These are phyloP conservation scores for Globisporangium abappressorium DNA, from an alignment of 352 stramenopile genomes.

Conservation along the genomic window DNA sequence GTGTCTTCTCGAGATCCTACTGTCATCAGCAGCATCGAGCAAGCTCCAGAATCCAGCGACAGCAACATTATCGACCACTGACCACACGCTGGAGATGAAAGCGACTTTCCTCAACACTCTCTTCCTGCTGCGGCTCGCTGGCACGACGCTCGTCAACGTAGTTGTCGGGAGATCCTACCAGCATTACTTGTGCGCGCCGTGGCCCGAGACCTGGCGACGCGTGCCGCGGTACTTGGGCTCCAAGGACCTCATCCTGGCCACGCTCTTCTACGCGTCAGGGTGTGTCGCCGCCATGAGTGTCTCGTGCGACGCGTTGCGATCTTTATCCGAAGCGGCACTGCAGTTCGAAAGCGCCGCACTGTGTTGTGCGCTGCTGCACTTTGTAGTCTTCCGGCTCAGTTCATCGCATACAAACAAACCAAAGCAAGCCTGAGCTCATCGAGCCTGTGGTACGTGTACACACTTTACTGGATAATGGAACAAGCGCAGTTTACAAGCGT, in stretches of 20 bases:
- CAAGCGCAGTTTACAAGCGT: not conserved
- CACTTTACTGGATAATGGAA: not conserved
- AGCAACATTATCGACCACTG: not conserved
- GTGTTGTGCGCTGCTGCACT: constrained; percentile 43
- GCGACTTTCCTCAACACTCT: constrained; percentile 45
- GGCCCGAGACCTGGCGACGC: constrained; percentile 41
- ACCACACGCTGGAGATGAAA: constrained; percentile 16
- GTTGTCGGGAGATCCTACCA: constrained; percentile 51
- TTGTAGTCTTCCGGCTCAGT: constrained; percentile 26
- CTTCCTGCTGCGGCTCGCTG: constrained; percentile 39
- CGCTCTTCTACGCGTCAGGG: constrained; percentile 45
- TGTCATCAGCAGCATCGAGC: constrained; percentile 1
- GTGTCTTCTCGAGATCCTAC: constrained; percentile 32
- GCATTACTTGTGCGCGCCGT: constrained; percentile 42
- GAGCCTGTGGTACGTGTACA: not conserved
- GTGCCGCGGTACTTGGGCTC: constrained; percentile 58
- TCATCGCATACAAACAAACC: not conserved
- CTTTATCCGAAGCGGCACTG: constrained; percentile 43
- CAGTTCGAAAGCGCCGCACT: constrained; percentile 51
- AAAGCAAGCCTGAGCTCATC: not conserved
- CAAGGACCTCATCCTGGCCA: constrained; percentile 56
- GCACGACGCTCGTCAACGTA: constrained; percentile 28
- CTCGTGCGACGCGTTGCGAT: constrained; percentile 32
- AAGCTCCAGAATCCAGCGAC: not conserved
- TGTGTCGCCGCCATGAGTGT: constrained; percentile 39